These are phyloP conservation scores for Colletotrichum orchidophilum DNA, from an alignment of 2,329 filamentous ascomycete species.

Conservation along the genomic window DNA sequence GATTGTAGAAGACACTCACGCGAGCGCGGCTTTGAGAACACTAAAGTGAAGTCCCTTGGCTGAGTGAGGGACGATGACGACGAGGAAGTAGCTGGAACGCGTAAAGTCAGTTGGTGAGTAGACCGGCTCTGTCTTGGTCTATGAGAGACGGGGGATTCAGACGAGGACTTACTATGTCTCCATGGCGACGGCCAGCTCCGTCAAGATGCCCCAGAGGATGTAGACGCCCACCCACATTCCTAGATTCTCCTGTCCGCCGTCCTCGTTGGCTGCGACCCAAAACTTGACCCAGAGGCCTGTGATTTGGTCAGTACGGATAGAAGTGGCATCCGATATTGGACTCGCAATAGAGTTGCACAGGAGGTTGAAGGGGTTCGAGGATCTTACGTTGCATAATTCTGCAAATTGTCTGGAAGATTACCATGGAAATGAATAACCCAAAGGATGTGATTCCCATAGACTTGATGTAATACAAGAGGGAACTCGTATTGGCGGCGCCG, in stretches of 20 bases:
- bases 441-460: slow-evolving; percentile 9
- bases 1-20: neutral
- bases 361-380: no score
- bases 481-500: slow-evolving; percentile 1
- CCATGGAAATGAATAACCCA: slow-evolving; percentile 8
- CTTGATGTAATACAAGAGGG: slow-evolving; percentile 18
- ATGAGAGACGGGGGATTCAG: neutral
- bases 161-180: neutral
- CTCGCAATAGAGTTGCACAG: neutral
- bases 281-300: slow-evolving; percentile 20
- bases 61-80: slow-evolving; percentile 20
- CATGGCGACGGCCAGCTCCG: neutral
- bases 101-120: neutral
- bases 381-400: slow-evolving; percentile 14
- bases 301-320: neutral
- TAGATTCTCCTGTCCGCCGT: neutral
- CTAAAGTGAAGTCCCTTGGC: slow-evolving; percentile 29
- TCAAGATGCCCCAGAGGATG: slow-evolving; percentile 15
- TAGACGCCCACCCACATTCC: slow-evolving; percentile 20
- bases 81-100: slow-evolving; percentile 7
- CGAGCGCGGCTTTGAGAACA: slow-evolving; percentile 6
- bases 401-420: neutral
- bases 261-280: slow-evolving; percentile 19
- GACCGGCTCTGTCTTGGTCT: neutral
- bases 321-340: neutral